Percentiles rank a stretch among this genome's conserved stretches.
These are phyloP conservation scores for Arachnomyces sp. DNA, from an alignment of 2,329 filamentous ascomycete genomes.

Conservation along the genomic window DNA sequence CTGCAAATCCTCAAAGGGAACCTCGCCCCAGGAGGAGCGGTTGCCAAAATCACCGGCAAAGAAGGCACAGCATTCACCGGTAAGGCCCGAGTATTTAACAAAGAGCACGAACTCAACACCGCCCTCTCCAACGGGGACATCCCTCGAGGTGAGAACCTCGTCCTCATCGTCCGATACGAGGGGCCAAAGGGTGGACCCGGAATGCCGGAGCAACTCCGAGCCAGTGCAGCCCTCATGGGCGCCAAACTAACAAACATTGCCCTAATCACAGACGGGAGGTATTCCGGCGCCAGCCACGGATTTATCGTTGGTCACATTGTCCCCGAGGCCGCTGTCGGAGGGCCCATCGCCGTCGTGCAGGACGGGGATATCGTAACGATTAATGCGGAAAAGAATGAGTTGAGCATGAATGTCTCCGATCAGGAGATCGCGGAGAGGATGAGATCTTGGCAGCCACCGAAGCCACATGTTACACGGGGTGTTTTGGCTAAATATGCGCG, in stretches of 20 bases:
- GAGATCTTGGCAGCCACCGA: slow-evolving; percentile 61
- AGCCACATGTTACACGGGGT: slow-evolving; percentile 66
- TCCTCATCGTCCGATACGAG: slow-evolving; percentile 86
- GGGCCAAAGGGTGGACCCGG: slow-evolving; percentile 88
- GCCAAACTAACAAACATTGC: slow-evolving; percentile 80
- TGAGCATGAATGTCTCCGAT: slow-evolving; percentile 63
- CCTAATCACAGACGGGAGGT: slow-evolving; percentile 74
- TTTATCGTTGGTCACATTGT: slow-evolving; percentile 93
- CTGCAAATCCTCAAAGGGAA: slow-evolving; percentile 83
- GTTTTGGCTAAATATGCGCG: slow-evolving; percentile 82
- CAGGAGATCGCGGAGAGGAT: slow-evolving; percentile 60
- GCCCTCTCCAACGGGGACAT: slow-evolving; percentile 66
- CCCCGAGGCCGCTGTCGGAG: slow-evolving; percentile 76
- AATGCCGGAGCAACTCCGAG: slow-evolving; percentile 88
- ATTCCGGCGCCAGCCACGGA: slow-evolving; percentile 68
- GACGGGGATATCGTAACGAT: slow-evolving; percentile 77
- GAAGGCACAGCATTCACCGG: slow-evolving; percentile 78
- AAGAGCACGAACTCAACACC: slow-evolving; percentile 68
- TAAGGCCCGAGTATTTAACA: slow-evolving; percentile 74
- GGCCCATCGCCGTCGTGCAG: slow-evolving; percentile 72
- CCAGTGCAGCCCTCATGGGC: slow-evolving; percentile 85
- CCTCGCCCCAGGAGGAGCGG: slow-evolving; percentile 77
- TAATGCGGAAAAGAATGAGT: slow-evolving; percentile 66
- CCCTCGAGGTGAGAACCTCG: slow-evolving; percentile 68
- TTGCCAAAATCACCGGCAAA: slow-evolving; percentile 95